Base-by-base conservation (phyloP, 441 rosid species). In the Croton laevigatus region DNA sequence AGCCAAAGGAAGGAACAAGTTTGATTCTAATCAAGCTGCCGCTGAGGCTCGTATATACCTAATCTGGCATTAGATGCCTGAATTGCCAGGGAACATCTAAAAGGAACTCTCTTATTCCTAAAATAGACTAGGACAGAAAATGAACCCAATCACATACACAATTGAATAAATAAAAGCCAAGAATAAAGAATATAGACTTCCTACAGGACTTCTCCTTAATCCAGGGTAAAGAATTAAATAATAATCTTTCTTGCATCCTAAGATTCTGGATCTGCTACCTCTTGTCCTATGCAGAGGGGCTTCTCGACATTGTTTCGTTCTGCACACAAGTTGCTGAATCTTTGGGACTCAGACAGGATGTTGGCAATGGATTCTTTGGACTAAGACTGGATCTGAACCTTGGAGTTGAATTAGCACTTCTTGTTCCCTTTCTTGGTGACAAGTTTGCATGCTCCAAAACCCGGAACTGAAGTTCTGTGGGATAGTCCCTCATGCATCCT, bases 401-500 rank as follows among this genome's bases (percentile, higher is more conserved):
- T 16, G 84, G 76, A 38, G 82, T 73, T 54, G 57, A 36, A 44
- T 37, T 55, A 8, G 59, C 27, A 53, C 68, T 75, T 61, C 72
- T 73, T 70, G 74, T 69, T 78, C 73, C 77, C 68, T 73, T 68
- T 77, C 88, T 81, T 6, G 97, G 97, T 38, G 98, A 90, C 83
- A 90, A 72, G 78, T 83, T 80, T 1, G 89, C 89, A 22, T 82
- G 85, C 86, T 92, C 96, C 67, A 94, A 64, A 64, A 89, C 93
- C 70, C 76, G 85, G 77, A 86, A 80, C 49, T 87, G 97, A 72
- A 94, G 94, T 70, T 89, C 88, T 16, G 85, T 68, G 16, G 97
- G 99, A 71, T 94, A 94, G 73, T 94, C 97, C 76, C 93, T 88
- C 79, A 94, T 88, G 68, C 96, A 90, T 36, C 99, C 91, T 2